Conservation (phyloP, 768 basidiomycete species). For the Leucocoprinus sp. region DNA sequence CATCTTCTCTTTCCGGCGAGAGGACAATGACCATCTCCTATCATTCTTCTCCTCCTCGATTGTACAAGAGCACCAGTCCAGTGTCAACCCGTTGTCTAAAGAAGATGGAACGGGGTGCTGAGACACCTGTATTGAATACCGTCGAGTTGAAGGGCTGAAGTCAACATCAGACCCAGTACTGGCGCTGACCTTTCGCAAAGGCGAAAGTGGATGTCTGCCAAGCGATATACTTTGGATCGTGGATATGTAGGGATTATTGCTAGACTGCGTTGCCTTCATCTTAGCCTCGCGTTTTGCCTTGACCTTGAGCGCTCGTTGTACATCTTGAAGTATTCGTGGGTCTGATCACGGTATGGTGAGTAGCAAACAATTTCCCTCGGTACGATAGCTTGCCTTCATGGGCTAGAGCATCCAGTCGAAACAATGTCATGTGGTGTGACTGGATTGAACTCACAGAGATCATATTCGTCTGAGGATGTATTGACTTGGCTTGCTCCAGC, state of each 20-base stretch:
- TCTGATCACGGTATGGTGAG: slow-evolving; percentile 33
- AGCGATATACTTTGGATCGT: slow-evolving; percentile 21
- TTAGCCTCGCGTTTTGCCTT: slow-evolving; percentile 73
- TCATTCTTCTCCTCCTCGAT: slow-evolving; percentile 52
- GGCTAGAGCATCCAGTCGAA: slow-evolving; percentile 30
- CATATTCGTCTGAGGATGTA: slow-evolving; percentile 68
- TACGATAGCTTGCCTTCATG: slow-evolving; percentile 55
- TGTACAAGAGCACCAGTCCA: slow-evolving; percentile 64
- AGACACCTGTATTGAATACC: slow-evolving; percentile 19
- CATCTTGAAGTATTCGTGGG: slow-evolving; percentile 73
- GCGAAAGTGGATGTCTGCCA: slow-evolving; percentile 15
- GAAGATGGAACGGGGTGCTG: slow-evolving; percentile 64
- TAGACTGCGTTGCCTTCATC: slow-evolving; percentile 22
- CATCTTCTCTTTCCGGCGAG: slow-evolving; percentile 46
- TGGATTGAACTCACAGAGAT: slow-evolving; percentile 48
- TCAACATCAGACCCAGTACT: slow-evolving; percentile 46
- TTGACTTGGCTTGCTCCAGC: slow-evolving; percentile 15
- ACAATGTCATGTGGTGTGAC: not conserved
- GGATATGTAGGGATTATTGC: slow-evolving; percentile 15
- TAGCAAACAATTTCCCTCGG: not conserved
- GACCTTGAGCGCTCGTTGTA: slow-evolving; percentile 64
- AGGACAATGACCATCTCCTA: slow-evolving; percentile 51
- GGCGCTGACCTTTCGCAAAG: slow-evolving; percentile 19
- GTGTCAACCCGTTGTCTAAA: slow-evolving; percentile 56
- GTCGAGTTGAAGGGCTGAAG: slow-evolving; percentile 57